A percentile compares a stretch with the other conserved stretches of the same genome.
Evolutionary conservation across 306 rosid species (phyloP).

Genomic region (Lathyrus sativus): DNA sequence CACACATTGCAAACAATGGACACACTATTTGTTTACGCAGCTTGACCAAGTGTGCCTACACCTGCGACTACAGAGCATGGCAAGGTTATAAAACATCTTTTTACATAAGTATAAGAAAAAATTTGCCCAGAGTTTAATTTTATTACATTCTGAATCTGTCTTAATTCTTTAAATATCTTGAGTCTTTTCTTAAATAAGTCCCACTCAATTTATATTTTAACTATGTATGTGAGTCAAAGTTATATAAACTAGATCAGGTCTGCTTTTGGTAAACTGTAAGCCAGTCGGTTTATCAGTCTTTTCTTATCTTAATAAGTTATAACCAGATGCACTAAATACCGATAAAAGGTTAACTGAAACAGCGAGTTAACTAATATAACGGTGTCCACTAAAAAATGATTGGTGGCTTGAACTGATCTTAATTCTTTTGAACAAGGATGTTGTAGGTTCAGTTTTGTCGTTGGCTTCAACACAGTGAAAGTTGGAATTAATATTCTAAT

Average conservation of each 20-base stretch:
- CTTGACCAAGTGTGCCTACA: no score
- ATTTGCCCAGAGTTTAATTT: no score
- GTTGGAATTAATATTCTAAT: conserved; percentile 1
- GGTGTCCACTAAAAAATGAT: background rate
- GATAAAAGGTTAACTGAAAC: background rate
- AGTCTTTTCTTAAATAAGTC: no score
- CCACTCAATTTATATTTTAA: no score
- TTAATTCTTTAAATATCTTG: no score
- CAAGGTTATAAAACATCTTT: no score
- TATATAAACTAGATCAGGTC: background rate
- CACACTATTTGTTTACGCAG: no score
- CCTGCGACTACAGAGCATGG: no score
- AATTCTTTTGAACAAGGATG: conserved; percentile 14
- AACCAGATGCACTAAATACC: background rate
- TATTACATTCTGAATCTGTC: no score
- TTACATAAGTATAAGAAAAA: no score
- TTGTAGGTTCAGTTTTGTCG: background rate
- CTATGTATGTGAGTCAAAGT: background rate
- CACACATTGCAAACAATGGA: no score
- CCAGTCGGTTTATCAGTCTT: background rate
- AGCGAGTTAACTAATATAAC: background rate
- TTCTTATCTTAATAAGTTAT: background rate
- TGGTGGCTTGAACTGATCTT: background rate
- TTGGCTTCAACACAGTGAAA: background rate
- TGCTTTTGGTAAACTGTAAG: background rate